Conservation (phyloP, 257 asterid species). For the Lycium ferocissimum region DNA sequence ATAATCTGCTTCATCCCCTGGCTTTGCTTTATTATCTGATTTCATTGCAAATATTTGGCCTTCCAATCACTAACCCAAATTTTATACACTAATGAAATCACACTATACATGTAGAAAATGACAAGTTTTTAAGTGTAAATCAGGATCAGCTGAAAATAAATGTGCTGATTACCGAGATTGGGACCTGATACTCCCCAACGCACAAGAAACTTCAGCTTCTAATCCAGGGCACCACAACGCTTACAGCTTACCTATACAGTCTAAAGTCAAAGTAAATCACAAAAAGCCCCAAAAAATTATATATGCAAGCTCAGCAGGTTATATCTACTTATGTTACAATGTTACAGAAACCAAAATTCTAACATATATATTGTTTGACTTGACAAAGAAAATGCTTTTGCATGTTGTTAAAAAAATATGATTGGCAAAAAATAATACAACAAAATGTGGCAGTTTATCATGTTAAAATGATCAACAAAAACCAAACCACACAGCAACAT, state of each 20-base stretch:
- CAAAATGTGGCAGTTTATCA: background rate
- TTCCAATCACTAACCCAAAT: background rate
- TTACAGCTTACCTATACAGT: slow-evolving; percentile 12
- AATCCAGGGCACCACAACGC: slow-evolving; percentile 1
- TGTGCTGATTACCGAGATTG: slow-evolving; percentile 14
- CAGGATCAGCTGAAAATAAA: slow-evolving; percentile 3
- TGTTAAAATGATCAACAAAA: background rate
- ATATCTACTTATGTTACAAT: background rate
- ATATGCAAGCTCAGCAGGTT: slow-evolving; percentile 10
- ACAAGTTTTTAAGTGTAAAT: background rate
- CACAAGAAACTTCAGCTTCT: slow-evolving; percentile 15
- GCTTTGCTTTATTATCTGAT: background rate
- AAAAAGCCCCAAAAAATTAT: background rate
- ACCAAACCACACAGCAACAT: background rate
- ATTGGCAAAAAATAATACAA: background rate
- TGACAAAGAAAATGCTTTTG: background rate
- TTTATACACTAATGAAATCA: background rate
- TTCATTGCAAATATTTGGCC: background rate
- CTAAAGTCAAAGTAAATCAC: background rate
- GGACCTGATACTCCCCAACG: background rate
- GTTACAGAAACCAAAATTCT: background rate
- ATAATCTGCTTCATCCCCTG: background rate
- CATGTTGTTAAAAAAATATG: no score
- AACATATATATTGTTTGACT: no score
- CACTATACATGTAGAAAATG: background rate